Evolutionary conservation across 495 filamentous ascomycete species (phyloP), one percentile per base, ranked within the genome.

Genomic region (Aspergillus sclerotioniger): DNA sequence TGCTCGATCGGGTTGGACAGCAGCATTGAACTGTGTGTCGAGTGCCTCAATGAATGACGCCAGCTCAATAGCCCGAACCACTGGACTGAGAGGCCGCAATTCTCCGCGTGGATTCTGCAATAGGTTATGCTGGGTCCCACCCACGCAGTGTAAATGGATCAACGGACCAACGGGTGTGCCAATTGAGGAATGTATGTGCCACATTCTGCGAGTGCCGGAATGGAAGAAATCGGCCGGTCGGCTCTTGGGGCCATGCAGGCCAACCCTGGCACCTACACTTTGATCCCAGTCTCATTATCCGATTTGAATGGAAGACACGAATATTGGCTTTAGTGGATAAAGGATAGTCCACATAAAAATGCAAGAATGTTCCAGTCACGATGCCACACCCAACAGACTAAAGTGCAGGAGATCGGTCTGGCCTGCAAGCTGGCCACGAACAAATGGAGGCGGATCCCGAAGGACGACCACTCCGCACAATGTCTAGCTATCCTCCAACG

Each of bases 61-160:
- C 58, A 62, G 35, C 44, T 56, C 49, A 63, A 56, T 56, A 49
- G 53, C 48, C 62, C 59, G 55, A 55, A 54, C 48, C 47, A 49
- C 51, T 49, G 59, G 53, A 64, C 57, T 64, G 56, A 57, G 31
- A 59, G 56, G 53, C 59, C 54, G 50, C 52, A 63, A 63, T 64
- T 64, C 62, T 63, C 60, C 62, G 60, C 52, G 35, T 53, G 53
- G 48, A 45, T 49, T 50, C 61, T 53, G 28, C 60, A 54, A 52
- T 43, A 31, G 54, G 48, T 43, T 50, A 43, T 39, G 15, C 43
- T 28, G 21, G 47, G 25, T 54, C 54, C 59, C 59, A 61, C 58
- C 59, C 53, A 54, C 51, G 25, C 25, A 28, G 37, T 46, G 41
- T n/a, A 44, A n/a, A 44, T 19, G 15, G 41, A 44, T 17, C 41